Evolutionary conservation across 805 yeast genomes (phyloP).

Genomic region (Metschnikowia colocasiae): DNA sequence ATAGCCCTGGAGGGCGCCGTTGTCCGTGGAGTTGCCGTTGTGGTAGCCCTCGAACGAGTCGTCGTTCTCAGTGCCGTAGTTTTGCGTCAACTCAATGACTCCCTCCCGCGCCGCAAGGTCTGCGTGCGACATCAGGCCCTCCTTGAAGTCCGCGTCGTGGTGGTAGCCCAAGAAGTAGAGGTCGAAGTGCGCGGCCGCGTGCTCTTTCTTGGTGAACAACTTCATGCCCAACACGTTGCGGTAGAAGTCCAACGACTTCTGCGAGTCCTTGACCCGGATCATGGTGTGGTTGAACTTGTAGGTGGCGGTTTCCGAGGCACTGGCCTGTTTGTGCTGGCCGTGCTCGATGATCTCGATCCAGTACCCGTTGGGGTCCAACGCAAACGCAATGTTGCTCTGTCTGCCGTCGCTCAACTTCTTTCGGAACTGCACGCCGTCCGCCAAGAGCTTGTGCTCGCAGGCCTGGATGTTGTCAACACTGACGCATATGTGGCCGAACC

Average conservation of each 20-base stretch:
- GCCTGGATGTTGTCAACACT: constrained; percentile 75
- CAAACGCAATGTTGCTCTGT: constrained; percentile 90
- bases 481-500: constrained; percentile 92
- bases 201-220: constrained; percentile 52
- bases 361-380: constrained; percentile 92
- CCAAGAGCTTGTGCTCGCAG: constrained; percentile 56
- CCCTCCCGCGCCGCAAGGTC: constrained; percentile 53
- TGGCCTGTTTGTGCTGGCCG: constrained; percentile 39
- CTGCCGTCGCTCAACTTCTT: constrained; percentile 87
- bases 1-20: constrained; percentile 69
- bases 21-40: constrained; percentile 60
- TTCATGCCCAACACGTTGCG: constrained; percentile 77
- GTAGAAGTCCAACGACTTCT: constrained; percentile 73
- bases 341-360: constrained; percentile 89
- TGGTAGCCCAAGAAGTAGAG: constrained; percentile 82
- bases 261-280: constrained; percentile 89
- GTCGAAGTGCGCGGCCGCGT: constrained; percentile 72
- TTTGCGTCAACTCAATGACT: constrained; percentile 85
- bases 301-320: constrained; percentile 34
- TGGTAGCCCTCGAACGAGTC: constrained; percentile 69
- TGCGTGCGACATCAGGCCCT: constrained; percentile 32
- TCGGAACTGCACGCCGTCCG: constrained; percentile 67
- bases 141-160: constrained; percentile 41
- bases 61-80: constrained; percentile 92
- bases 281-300: constrained; percentile 80